Evolutionary conservation across 306 rosid genomes (phyloP), one percentile per base, ranked within the genome.

Genomic region (Hippophae tibetana): DNA sequence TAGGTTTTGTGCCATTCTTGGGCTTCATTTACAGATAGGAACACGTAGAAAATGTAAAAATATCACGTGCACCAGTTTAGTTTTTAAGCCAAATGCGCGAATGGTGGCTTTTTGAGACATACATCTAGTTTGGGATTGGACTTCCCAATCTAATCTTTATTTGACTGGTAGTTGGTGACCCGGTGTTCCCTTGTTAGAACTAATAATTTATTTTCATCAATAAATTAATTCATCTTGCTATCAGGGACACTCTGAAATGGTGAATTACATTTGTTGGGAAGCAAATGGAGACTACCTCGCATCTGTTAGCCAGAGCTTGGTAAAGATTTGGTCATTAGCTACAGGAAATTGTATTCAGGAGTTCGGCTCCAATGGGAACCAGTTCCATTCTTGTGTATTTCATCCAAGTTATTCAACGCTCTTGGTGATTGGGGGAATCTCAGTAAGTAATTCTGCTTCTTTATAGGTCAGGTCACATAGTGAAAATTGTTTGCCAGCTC

Each of bases 391-490:
- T 42, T 82, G 96, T 44, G 84, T 87, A 71, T 90, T 90, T 77
- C 97, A 90, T 57, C 97, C 97, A 69, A 79, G 85, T 76, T 87
- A 87, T 79, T 66, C 92, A 40, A 77, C 78, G 42, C 86, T 90
- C 45, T 67, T 90, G 81, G 96, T 85, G 60, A 78, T 90, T 43
- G 97, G 97, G 41, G 90, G 92, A 47, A 84, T 72, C 77, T 86
- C 87, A 79, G 97, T 90, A 76, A 62, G 55, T 63, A 60, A 67
- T 64, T 55, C n/a, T 46, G 25, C 46, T 69, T 14, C 69, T 52
- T 49, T 49, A 6, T 12, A 5, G 53, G 18, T 49, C 7, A 5
- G 53, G 18, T 49, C 7, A 14, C n/a, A 1, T 10, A 13, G 7
- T 3, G 8, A 10, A 6, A 49, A 48, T 10, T 7, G 14, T 8